Evolutionary conservation across 2,329 filamentous ascomycete genomes (phyloP).

Genomic region (Aspergillus sp.): DNA sequence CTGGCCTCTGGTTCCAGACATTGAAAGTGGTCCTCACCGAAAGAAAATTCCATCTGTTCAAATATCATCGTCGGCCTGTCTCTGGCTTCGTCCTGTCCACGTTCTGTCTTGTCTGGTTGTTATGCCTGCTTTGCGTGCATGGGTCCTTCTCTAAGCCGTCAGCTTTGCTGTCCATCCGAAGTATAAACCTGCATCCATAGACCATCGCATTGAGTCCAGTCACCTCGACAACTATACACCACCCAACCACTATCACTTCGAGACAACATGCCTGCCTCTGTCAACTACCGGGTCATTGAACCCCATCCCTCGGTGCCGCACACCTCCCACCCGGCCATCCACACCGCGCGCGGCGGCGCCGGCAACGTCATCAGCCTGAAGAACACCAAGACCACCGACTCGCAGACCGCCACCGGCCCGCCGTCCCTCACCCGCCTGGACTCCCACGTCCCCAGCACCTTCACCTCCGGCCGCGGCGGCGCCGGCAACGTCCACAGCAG

Average conservation of each 20-base stretch:
- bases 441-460: slow-evolving; percentile 40
- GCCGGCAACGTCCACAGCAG: slow-evolving; percentile 55
- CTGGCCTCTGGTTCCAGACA: slow-evolving; percentile 14
- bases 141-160: not conserved
- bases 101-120: not conserved
- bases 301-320: slow-evolving; percentile 59
- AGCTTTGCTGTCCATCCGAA: not conserved
- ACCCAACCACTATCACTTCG: slow-evolving; percentile 4
- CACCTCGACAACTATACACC: not conserved
- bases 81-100: not conserved
- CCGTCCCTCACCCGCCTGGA: slow-evolving; percentile 53
- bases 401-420: slow-evolving; percentile 42
- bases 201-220: slow-evolving; percentile 1
- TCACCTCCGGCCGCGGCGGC: slow-evolving; percentile 53
- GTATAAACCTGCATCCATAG: not conserved
- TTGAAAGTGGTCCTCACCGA: slow-evolving; percentile 10
- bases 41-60: slow-evolving; percentile 1
- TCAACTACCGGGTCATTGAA: slow-evolving; percentile 57
- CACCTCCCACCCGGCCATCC: slow-evolving; percentile 47
- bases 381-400: slow-evolving; percentile 50
- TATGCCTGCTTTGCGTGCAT: not conserved
- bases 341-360: slow-evolving; percentile 57
- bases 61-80: not conserved
- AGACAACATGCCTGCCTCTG: slow-evolving; percentile 29
- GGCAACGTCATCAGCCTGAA: slow-evolving; percentile 58